Conservation (phyloP, 805 yeast genomes). For the Cyberlindnera euphorbiae region DNA sequence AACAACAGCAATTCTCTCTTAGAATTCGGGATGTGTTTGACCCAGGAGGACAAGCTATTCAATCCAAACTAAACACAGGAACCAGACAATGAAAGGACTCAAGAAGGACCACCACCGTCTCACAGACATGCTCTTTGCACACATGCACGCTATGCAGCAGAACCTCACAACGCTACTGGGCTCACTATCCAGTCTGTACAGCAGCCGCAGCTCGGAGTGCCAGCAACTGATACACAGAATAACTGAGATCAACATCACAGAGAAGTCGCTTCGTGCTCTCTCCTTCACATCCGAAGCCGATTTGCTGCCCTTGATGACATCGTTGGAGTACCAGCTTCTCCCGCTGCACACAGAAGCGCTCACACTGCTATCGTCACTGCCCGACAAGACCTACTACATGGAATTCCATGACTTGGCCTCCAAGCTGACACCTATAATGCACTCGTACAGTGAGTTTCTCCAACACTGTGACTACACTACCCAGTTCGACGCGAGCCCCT, state of each 20-base stretch:
- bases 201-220: not conserved
- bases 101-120: slow-evolving; percentile 15
- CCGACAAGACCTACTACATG: not conserved
- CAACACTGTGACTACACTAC: slow-evolving; percentile 10
- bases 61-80: too few species aligned
- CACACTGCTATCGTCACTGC: not conserved
- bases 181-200: not conserved
- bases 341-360: slow-evolving; percentile 1
- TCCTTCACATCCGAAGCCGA: slow-evolving; percentile 6
- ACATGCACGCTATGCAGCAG: slow-evolving; percentile 10
- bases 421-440: not conserved
- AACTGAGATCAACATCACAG: slow-evolving; percentile 2
- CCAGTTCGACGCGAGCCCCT: slow-evolving; percentile 14
- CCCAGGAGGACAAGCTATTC: too few species aligned
- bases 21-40: too few species aligned
- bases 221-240: not conserved
- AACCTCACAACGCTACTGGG: slow-evolving; percentile 1
- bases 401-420: not conserved
- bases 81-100: slow-evolving; percentile 12
- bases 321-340: slow-evolving; percentile 1
- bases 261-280: slow-evolving; percentile 7
- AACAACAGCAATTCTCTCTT: too few species aligned
- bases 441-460: slow-evolving; percentile 3
- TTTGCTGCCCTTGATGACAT: not conserved
- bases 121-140: slow-evolving; percentile 11